Evolutionary conservation across 331 rosid genomes (phyloP).

Genomic region (Ulmus americana): DNA sequence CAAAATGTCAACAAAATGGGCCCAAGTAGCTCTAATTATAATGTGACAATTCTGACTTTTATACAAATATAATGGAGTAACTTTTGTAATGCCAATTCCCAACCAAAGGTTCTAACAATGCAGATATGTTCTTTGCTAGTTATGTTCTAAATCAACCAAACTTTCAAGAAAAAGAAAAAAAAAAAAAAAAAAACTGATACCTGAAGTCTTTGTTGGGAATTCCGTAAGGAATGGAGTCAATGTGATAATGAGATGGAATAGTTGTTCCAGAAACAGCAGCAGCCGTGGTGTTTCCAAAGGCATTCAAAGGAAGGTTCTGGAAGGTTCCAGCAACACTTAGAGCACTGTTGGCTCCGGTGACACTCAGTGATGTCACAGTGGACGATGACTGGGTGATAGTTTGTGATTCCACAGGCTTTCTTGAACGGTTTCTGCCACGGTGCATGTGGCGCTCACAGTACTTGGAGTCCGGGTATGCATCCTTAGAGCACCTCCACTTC

Average conservation of each 20-base stretch:
- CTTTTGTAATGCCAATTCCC: not conserved
- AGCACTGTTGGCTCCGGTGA: conserved; percentile 32
- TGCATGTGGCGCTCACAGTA: conserved; percentile 89
- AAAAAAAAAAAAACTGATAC: conserved; percentile 14
- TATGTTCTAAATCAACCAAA: conserved; percentile 1
- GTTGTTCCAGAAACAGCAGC: conserved; percentile 31
- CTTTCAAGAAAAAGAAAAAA: not conserved
- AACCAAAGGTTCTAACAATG: not conserved
- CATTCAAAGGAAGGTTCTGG: conserved; percentile 42
- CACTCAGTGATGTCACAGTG: conserved; percentile 42
- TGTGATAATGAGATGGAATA: conserved; percentile 39
- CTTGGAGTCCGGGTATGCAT: conserved; percentile 70
- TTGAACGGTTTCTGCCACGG: conserved; percentile 91
- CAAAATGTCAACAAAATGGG: conserved; percentile 12
- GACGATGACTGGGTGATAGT: conserved; percentile 44
- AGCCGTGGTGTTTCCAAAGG: conserved; percentile 40
- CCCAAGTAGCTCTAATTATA: conserved; percentile 7
- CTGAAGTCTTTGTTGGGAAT: conserved; percentile 69
- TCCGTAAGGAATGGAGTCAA: conserved; percentile 63
- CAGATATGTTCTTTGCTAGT: not conserved
- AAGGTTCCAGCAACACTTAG: conserved; percentile 26
- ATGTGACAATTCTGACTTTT: conserved; percentile 6
- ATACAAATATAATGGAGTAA: not conserved
- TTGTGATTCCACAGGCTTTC: conserved; percentile 97
- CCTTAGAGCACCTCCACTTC: conserved; percentile 23